Base-by-base conservation (phyloP, 1,284 basidiomycete genomes). In the Apiotrichum sp. region DNA sequence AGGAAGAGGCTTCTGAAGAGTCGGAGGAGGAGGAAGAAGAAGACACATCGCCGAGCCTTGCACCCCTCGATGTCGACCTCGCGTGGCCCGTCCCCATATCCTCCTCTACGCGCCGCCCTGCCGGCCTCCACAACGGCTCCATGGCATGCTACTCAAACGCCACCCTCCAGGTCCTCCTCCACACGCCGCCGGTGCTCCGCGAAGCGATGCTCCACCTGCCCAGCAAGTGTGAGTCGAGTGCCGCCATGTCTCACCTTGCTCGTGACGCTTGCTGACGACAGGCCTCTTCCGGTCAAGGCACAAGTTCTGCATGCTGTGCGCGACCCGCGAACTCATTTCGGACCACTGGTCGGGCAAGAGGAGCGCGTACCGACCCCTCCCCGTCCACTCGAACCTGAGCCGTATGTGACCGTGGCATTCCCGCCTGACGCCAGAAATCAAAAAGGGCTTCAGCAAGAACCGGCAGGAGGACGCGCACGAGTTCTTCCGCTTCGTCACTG, bases 61-160 rank as follows among this genome's bases (percentile, higher is more conserved):
- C 13, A 8, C 22, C 47, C 16, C 34, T 16, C 10, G 55, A 54
- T 1, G 47, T 71, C 42, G 62, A 67, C 39, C 56, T 71, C 14
- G 9, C 57, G 16, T 73, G 69, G 68, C 71, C 73, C 1, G 58
- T 57, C 16, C 40, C 48, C 2, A 22, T 22, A 22, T 55, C 71
- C 7, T 55, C 62, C 3, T n/a, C 14, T 2, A 39, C 39, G 13
- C 63, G 62, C 40, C 31, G 54, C 14, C 64, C 65, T 0, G 67
- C 74, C 0, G 95, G 95, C 1, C 79, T 98, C 39, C 79, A 84
- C 68, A 99, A 99, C 76, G 85, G 80, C n/a, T 92, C 92, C 50
- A 98, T 98, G 74, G 96, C 92, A 1, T 99, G 96, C 77, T 99
- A 97, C 76, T 80, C 97, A 66, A 99, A 99, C 76, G 93, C 91